Evolutionary conservation across 192 early-diverging fungal species (phyloP).

Genomic region (Globomyces pollinis-pini): DNA sequence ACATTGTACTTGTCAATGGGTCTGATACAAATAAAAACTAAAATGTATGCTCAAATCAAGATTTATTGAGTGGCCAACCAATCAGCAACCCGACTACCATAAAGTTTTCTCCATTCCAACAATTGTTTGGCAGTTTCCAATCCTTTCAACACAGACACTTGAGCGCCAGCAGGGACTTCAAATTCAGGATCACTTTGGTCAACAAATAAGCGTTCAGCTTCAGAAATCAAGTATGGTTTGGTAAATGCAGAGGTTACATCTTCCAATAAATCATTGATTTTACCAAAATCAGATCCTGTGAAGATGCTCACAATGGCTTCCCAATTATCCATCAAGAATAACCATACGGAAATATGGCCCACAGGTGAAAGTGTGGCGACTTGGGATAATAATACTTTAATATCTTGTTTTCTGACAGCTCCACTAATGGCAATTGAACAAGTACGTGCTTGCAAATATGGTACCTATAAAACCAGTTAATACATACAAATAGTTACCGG

Average conservation of each 20-base stretch:
- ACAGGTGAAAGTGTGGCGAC: conserved; percentile 16
- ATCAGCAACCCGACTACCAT: conserved; percentile 3
- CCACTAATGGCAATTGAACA: conserved; percentile 14
- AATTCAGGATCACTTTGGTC: conserved; percentile 7
- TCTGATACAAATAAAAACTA: too few species aligned
- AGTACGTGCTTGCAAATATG: conserved; percentile 18
- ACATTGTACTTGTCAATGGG: too few species aligned
- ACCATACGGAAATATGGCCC: conserved; percentile 16
- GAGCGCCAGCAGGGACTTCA: conserved; percentile 16
- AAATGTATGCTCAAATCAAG: too few species aligned
- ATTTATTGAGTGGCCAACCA: conserved; percentile 13
- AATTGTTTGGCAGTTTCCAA: conserved; percentile 20
- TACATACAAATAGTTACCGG: too few species aligned
- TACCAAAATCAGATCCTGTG: conserved; percentile 7
- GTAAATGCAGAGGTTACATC: conserved; percentile 12
- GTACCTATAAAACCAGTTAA: too few species aligned
- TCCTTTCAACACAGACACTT: conserved; percentile 24
- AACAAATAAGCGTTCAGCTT: conserved; percentile 28
- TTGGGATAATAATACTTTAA: conserved; percentile 11
- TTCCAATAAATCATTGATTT: conserved; percentile 21
- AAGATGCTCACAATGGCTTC: neutral
- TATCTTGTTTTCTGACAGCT: conserved; percentile 20
- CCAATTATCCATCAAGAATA: conserved; percentile 27
- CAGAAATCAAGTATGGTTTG: conserved; percentile 7
- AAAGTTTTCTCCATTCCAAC: conserved; percentile 11